Conservation (phyloP, 2,329 filamentous ascomycete species). For the Daldinia sp. region DNA sequence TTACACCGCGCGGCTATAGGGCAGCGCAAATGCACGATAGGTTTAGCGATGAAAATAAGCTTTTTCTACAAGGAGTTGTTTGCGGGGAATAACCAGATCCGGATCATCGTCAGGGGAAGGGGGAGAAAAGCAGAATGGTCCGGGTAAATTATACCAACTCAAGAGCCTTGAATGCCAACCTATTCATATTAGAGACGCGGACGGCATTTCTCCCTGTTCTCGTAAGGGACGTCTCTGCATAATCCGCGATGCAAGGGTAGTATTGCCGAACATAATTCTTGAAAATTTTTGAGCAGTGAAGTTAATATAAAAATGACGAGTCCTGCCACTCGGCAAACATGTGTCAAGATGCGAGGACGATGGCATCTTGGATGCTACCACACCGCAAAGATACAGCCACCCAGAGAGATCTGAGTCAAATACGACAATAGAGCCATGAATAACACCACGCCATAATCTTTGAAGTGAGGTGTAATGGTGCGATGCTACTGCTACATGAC, state of each 20-base stretch:
- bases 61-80: constrained; percentile 30
- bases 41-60: constrained; percentile 29
- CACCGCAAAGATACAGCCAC: constrained; percentile 4
- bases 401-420: constrained; percentile 20
- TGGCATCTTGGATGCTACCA: constrained; percentile 27
- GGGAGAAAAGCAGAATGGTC: constrained; percentile 30
- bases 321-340: constrained; percentile 21
- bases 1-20: constrained; percentile 37
- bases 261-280: constrained; percentile 23
- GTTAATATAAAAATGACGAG: constrained; percentile 30
- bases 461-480: constrained; percentile 28
- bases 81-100: constrained; percentile 39
- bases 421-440: neutral
- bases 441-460: neutral
- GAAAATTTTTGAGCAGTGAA: constrained; percentile 3
- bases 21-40: constrained; percentile 18
- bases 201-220: constrained; percentile 30
- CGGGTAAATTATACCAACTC: constrained; percentile 44
- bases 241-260: constrained; percentile 17
- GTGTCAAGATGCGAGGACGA: constrained; percentile 14
- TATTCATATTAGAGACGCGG: constrained; percentile 26
- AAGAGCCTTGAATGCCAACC: constrained; percentile 19
- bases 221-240: neutral
- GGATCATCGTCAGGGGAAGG: constrained; percentile 36
- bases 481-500: constrained; percentile 45